Evolutionary conservation across 2,329 filamentous ascomycete genomes (phyloP).

Genomic region (Aspergillus pseudotamarii): DNA sequence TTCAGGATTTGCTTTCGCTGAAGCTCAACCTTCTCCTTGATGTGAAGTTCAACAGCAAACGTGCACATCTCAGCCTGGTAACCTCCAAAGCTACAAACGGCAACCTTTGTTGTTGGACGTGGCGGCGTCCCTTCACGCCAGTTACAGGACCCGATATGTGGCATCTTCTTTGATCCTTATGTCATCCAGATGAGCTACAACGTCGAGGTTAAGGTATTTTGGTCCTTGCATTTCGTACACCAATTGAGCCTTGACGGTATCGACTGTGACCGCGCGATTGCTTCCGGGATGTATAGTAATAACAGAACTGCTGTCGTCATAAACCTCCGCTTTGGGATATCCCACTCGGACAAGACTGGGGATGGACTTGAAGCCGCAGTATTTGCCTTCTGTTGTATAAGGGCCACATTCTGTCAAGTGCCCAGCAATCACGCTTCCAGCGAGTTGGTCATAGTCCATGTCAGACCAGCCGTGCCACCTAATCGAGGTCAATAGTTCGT

Average conservation of each 20-base stretch:
- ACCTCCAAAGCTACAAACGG: slow-evolving; percentile 49
- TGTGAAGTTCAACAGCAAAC: slow-evolving; percentile 50
- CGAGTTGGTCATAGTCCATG: slow-evolving; percentile 29
- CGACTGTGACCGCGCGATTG: neutral
- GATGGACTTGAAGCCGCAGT: slow-evolving; percentile 27
- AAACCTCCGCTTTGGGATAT: neutral
- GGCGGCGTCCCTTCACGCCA: slow-evolving; percentile 26
- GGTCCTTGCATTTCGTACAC: neutral
- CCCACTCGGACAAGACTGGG: neutral
- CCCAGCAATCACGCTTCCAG: slow-evolving; percentile 28
- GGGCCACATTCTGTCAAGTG: slow-evolving; percentile 34
- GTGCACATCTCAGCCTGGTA: slow-evolving; percentile 52
- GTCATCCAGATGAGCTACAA: neutral
- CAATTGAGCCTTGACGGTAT: neutral
- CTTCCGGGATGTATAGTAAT: too few species aligned
- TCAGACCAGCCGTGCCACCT: slow-evolving; percentile 31
- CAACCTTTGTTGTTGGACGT: slow-evolving; percentile 55
- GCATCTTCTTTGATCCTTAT: neutral
- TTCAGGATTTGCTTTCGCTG: slow-evolving; percentile 40
- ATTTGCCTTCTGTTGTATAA: slow-evolving; percentile 31
- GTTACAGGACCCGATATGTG: neutral
- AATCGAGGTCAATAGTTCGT: too few species aligned
- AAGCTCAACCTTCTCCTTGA: slow-evolving; percentile 50
- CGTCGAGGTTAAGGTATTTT: neutral
- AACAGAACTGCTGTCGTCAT: neutral